Evolutionary conservation across 106 monocot genomes (phyloP).

Genomic region (Iris macrosiphon): DNA sequence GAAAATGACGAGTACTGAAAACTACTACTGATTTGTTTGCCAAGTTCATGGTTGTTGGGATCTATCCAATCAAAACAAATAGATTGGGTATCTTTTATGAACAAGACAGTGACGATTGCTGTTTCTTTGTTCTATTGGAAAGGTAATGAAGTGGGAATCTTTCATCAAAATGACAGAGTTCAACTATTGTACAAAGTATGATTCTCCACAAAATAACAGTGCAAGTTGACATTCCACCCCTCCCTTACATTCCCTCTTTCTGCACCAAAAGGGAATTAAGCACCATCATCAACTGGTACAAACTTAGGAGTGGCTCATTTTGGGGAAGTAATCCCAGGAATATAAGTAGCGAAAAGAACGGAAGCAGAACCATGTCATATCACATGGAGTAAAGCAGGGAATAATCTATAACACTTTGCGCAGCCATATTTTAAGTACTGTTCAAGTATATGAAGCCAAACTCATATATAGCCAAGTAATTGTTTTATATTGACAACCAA

Average conservation of each 20-base stretch:
- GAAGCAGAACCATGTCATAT: slow-evolving; percentile 1
- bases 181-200: not conserved
- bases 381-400: slow-evolving; percentile 15
- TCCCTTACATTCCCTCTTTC: not conserved
- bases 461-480: not conserved
- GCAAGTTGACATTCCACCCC: not conserved
- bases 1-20: slow-evolving; percentile 1
- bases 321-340: slow-evolving; percentile 24
- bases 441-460: not conserved
- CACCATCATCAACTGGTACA: slow-evolving; percentile 1
- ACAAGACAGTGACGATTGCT: not conserved
- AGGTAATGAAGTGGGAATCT: not conserved
- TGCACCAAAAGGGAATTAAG: not conserved
- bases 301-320: slow-evolving; percentile 7
- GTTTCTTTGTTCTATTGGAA: not conserved
- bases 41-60: slow-evolving; percentile 4
- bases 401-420: slow-evolving; percentile 15
- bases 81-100: slow-evolving; percentile 15
- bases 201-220: not conserved
- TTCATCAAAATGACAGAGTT: not conserved
- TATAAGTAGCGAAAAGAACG: not conserved
- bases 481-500: not conserved
- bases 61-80: slow-evolving; percentile 14
- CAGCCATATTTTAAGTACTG: not conserved
- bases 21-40: slow-evolving; percentile 5